Base-by-base conservation (phyloP, 2,329 filamentous ascomycete species). In the Colletotrichum navitas region DNA sequence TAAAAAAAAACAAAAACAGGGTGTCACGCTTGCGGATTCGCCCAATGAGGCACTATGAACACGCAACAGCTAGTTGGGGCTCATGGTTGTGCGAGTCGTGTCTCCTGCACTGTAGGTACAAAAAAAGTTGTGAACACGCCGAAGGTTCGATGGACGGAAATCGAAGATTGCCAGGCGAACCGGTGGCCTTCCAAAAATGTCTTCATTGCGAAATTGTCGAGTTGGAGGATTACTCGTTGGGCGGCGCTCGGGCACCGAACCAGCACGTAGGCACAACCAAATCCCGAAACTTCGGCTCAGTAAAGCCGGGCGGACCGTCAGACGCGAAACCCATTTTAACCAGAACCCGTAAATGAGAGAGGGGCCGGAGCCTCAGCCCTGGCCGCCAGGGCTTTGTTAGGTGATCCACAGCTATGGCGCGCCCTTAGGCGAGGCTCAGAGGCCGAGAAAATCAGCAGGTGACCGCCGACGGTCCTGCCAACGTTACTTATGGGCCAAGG, bases 301-400 rank as follows among this genome's bases (percentile, higher is more conserved):
- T 63, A 26, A 29, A 45, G 24, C 43, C 43, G 36, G 26, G 49
- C 41, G 56, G 51, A 14, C 49, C 63, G 18, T 43, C 18, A 16
- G 32, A 64, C 29, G 64, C 64, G 64, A 62, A 64, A 52, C 51
- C 45, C 51, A 59, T 52, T 68, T 52, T 49, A 45, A 55, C 24
- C 41, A 61, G 45, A 29, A 29, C 64, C 62, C 43, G 63, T 67
- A 58, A 59, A 58, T 56, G 68, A 59, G 29, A 29, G 29, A 29
- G 58, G 63, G 68, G 51, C 68, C 29, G 34, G 21, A 34, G 26
- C 52, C 58, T 65, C 61, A 58, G 61, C 52, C 66, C 63, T 62
- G 58, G 68, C 59, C 24, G 16, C n/a, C 51, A 67, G 43, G 39
- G 43, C 34, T 63, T 51, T 34, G 29, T 39, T 34, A 26, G 65